Base-by-base conservation (phyloP, 2,329 filamentous ascomycete species). In the Sordariomycetes sp. region DNA sequence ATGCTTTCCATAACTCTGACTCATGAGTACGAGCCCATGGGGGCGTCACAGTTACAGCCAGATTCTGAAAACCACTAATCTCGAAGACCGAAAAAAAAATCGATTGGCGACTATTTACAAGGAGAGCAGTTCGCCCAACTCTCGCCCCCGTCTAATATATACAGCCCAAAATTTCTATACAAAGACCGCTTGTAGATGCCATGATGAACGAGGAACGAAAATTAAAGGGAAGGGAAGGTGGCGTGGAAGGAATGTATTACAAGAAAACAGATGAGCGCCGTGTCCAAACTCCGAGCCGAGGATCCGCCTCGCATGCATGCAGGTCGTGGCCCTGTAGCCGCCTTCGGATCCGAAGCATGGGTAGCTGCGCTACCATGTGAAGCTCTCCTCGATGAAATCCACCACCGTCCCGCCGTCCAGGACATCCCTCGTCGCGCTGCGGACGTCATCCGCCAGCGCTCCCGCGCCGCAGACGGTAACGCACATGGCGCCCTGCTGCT, bases 401-500 rank as follows among this genome's bases (percentile, higher is more conserved):
- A 92, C 76, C 50, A 86, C 83, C 2, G 76, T 82, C 50, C 71
- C 72, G 22, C 79, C 72, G 60, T 86, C 80, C 67, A 88, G 81
- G 3, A 82, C 78, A 57, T 78, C 74, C 34, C 88, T 77, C 24
- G 88, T 86, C 1, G 86, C 87, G 34, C 79, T 76, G 53, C 89
- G 77, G 1, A 93, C 87, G 66, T 91, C 88, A 64, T 93, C 89
- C 10, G 86, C 86, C 63, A 93, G 72, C 2, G 82, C 82, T 25
- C 89, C 89, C 11, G 88, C 86, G 3, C 89, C 89, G 64, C 89
- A 92, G 24, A 91, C 87, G 12, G 86, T 87, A 52, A 97, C 90
- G 24, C 84, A 89, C 84, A 97, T 95, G 55, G 92, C 90, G 10
- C 94, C 94, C 58, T 90, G 76, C 69, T 94, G 89, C 65, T 88